Evolutionary conservation across 106 monocot genomes (phyloP).

Genomic region (Acanthochlamys bracteata): DNA sequence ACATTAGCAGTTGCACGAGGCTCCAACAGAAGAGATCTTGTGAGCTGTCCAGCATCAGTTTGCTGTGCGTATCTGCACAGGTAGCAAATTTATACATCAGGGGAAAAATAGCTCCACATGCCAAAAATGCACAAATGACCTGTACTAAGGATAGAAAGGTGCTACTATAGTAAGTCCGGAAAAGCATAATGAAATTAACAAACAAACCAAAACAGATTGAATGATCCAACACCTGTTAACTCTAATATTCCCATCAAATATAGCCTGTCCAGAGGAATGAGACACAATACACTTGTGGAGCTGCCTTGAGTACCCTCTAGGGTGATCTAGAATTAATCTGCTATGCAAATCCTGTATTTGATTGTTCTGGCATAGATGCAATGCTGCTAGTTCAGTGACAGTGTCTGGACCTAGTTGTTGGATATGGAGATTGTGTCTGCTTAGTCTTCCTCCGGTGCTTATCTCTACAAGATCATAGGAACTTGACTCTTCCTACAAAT

Average conservation of each 20-base stretch:
- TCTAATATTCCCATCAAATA: conserved; percentile 88
- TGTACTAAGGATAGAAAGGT: too few species aligned
- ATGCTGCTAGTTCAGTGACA: conserved; percentile 60
- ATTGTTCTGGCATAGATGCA: conserved; percentile 62
- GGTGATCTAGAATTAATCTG: conserved; percentile 74
- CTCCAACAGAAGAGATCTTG: conserved; percentile 73
- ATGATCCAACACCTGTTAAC: conserved; percentile 60
- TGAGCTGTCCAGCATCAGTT: conserved; percentile 92
- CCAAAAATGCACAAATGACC: too few species aligned
- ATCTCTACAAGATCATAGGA: conserved; percentile 74
- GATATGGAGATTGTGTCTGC: conserved; percentile 88
- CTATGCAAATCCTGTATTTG: conserved; percentile 98
- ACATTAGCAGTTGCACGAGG: conserved; percentile 75
- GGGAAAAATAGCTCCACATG: background rate
- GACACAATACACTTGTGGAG: conserved; percentile 89
- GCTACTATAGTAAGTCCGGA: background rate
- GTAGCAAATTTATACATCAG: background rate
- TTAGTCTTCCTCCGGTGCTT: conserved; percentile 69
- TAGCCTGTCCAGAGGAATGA: conserved; percentile 50
- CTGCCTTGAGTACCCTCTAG: conserved; percentile 76
- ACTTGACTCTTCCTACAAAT: conserved; percentile 59
- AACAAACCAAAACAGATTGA: background rate
- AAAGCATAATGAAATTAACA: background rate
- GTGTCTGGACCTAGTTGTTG: conserved; percentile 86
- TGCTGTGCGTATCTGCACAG: conserved; percentile 67